A percentile compares a stretch with the other conserved stretches of the same genome.
Evolutionary conservation across 441 rosid species (phyloP).

Genomic region (Capsella rubella): DNA sequence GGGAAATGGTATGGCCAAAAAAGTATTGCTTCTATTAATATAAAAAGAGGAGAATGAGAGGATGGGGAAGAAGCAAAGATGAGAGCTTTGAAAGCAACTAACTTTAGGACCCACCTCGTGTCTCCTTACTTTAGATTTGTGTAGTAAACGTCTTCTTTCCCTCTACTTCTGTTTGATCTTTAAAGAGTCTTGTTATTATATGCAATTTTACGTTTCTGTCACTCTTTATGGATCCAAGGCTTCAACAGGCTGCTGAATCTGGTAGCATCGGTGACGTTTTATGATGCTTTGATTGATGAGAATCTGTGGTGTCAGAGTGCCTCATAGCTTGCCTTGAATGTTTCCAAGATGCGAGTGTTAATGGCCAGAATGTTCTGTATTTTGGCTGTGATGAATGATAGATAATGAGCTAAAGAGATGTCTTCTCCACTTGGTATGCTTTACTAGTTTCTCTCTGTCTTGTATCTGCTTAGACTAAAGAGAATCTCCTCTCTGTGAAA

Average conservation of each 20-base stretch:
- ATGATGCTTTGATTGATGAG: conserved; percentile 26
- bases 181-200: neutral
- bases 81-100: conserved; percentile 30
- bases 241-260: conserved; percentile 37
- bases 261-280: conserved; percentile 32
- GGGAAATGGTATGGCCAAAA: conserved; percentile 8
- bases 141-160: neutral
- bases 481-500: neutral
- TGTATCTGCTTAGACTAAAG: neutral
- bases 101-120: neutral
- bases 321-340: conserved; percentile 33
- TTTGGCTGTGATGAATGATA: conserved; percentile 26
- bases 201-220: too few relatives aligned
- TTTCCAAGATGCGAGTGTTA: conserved; percentile 1
- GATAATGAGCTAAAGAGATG: neutral
- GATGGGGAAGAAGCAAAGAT: conserved; percentile 32
- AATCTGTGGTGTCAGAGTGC: conserved; percentile 30
- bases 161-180: neutral
- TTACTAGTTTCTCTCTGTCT: conserved; percentile 7
- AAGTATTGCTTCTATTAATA: neutral
- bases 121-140: too few relatives aligned
- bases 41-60: conserved; percentile 30
- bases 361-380: neutral
- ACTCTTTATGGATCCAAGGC: conserved; percentile 5
- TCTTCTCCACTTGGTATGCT: neutral